Percentiles rank a stretch among this genome's conserved stretches.
phyloP scores from a whole-genome alignment of 2,329 filamentous ascomycete species.

The Venturiaceae sp. region DNA sequence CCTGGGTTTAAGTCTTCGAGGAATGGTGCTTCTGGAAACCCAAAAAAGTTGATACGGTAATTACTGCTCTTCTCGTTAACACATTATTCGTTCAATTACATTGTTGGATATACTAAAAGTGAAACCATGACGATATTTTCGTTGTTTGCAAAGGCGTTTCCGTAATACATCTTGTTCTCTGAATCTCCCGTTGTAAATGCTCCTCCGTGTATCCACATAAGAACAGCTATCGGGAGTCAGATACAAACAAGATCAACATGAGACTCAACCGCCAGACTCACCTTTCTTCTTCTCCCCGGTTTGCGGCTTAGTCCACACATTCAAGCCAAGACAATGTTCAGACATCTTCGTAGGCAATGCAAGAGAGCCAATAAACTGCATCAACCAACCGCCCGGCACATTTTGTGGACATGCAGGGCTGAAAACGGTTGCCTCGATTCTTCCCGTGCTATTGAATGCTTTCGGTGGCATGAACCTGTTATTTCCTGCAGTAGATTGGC shows the following conservation, averaged over 20 bases:
- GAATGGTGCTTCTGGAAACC: conserved; percentile 23
- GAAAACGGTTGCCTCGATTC: conserved; percentile 12
- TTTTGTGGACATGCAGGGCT: conserved; percentile 4
- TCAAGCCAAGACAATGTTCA: conserved; percentile 9
- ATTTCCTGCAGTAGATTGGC: conserved; percentile 15
- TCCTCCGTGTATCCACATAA: conserved; percentile 2
- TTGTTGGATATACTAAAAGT: too few species aligned
- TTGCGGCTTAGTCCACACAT: conserved; percentile 10
- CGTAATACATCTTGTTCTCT: background rate
- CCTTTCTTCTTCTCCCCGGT: conserved; percentile 16
- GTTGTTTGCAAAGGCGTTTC: background rate
- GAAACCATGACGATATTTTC: conserved; percentile 10
- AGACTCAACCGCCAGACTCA: too few species aligned
- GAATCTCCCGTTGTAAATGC: background rate
- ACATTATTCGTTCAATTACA: too few species aligned
- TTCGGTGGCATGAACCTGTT: conserved; percentile 18
- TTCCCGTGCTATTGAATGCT: conserved; percentile 8
- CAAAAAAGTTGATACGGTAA: conserved; percentile 32
- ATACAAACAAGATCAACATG: conserved; percentile 29
- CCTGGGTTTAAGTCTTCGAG: conserved; percentile 22
- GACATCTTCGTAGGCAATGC: background rate
- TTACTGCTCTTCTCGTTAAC: too few species aligned
- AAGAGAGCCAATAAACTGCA: too few species aligned
- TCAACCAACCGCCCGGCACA: too few species aligned
- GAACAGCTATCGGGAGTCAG: background rate